Evolutionary conservation across 1,284 basidiomycete species (phyloP), one percentile per base, ranked within the genome.

Genomic region (Leccinum subspadiceum): DNA sequence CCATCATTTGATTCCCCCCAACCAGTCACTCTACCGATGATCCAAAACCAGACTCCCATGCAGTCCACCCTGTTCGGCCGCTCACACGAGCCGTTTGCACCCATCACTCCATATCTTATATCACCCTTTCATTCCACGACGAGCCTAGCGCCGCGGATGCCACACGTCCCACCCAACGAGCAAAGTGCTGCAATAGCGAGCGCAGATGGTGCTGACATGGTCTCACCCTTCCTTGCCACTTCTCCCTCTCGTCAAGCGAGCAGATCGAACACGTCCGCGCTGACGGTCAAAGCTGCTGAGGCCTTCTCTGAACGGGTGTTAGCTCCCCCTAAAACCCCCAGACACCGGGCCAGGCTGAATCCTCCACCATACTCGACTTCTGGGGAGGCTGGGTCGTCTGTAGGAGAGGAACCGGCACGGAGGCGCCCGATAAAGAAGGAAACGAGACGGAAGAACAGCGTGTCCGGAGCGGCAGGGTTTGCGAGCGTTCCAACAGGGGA

Each of bases 301-400:
- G 54, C 53, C 2, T 31, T 20, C 2, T 44, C 56, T 9, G 65
- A 60, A 50, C 60, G 54, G 4, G 33, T 20, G 7, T 15, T 26
- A 6, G 31, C 63, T 35, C 33, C 62, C 0, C 33, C 61, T n/a
- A 20, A 10, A 20, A 13, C 8, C 48, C 48, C 6, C 1, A 54
- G 37, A 24, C 62, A 39, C 39, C 68, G 67, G 13, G 20, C 39
- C 4, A 62, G 69, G 4, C 48, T 71, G 53, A 71, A 71, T 46
- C 69, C 69, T 13, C 69, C 69, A 4, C 58, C 72, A 10, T 71
- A 71, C 35, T 58, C 63, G 17, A 53, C 55, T 4, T 53, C 62
- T 1, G 37, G n/a, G 2, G 61, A 53, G 6, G 20, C 52, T 4
- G 35, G 39, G 2, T 10, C 57, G 4, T 49, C 58, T 9, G 20